Percentiles rank a stretch among this genome's conserved stretches.
Evolutionary conservation across 1,284 basidiomycete genomes (phyloP).

Genomic region (Microstroma glucosiphilum): DNA sequence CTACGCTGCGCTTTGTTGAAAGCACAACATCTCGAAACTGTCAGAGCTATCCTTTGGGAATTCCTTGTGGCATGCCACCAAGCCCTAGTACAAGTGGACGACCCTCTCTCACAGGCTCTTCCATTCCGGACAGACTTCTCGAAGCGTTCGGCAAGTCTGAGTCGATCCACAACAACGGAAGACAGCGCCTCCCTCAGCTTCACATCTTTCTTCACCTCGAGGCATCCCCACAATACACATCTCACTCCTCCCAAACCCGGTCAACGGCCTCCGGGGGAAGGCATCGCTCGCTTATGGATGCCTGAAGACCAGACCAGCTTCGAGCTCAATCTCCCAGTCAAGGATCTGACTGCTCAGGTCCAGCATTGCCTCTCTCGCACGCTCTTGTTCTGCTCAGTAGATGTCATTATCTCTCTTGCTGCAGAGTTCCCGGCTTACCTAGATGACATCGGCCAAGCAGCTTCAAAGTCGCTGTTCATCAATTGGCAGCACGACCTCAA

Average conservation of each 20-base stretch:
- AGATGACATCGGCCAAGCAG: conserved; percentile 4
- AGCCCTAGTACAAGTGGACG: conserved; percentile 3
- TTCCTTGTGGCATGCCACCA: not conserved
- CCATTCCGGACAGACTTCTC: not conserved
- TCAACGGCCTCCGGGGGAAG: conserved; percentile 6
- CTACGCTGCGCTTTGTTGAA: not conserved
- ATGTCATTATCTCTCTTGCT: conserved; percentile 2
- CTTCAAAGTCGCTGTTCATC: not conserved
- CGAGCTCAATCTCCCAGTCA: not conserved
- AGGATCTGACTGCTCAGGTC: not conserved
- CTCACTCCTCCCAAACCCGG: not conserved
- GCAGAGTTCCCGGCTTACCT: not conserved
- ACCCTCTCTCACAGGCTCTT: not conserved
- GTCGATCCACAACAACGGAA: not conserved
- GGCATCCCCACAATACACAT: not conserved
- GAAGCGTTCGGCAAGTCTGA: not conserved
- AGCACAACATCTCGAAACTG: not conserved
- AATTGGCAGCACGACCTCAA: conserved; percentile 14
- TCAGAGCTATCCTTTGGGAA: not conserved
- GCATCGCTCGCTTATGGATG: conserved; percentile 15
- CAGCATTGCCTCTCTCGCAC: conserved; percentile 6
- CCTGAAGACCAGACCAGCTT: conserved; percentile 17
- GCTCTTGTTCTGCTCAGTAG: conserved; percentile 3
- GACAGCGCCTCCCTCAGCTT: not conserved
- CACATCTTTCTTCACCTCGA: conserved; percentile 1